Evolutionary conservation across 441 rosid species (phyloP).

Genomic region (Pelargonium fulgidum): DNA sequence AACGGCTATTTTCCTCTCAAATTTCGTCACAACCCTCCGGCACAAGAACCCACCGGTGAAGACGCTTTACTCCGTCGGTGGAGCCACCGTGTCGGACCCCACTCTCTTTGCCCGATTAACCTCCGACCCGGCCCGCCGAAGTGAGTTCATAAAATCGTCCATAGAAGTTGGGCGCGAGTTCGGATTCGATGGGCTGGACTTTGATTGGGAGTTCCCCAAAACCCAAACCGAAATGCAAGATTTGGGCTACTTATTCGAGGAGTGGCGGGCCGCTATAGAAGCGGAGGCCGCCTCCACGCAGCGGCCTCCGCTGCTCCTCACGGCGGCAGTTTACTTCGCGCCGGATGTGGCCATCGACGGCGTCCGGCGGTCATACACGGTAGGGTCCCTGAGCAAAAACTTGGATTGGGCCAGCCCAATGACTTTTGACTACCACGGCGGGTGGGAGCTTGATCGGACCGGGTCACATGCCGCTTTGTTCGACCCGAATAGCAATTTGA

Average conservation of each 20-base stretch:
- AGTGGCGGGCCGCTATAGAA: constrained; percentile 36
- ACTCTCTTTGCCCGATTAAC: constrained; percentile 29
- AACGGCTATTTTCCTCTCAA: constrained; percentile 17
- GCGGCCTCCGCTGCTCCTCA: constrained; percentile 35
- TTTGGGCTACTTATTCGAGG: constrained; percentile 28
- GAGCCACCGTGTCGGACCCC: constrained; percentile 25
- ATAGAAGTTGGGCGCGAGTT: constrained; percentile 35
- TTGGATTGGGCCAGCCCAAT: constrained; percentile 44
- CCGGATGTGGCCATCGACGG: constrained; percentile 26
- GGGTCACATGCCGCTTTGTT: constrained; percentile 47
- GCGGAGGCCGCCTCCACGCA: constrained; percentile 31
- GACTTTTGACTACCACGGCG: constrained; percentile 48
- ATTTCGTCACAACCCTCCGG: constrained; percentile 44
- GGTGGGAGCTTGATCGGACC: constrained; percentile 33
- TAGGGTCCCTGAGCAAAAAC: constrained; percentile 21
- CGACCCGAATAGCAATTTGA: constrained; percentile 40
- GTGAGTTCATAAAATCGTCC: constrained; percentile 35
- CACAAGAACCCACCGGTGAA: constrained; percentile 33
- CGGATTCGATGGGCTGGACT: constrained; percentile 50
- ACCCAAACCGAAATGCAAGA: constrained; percentile 31
- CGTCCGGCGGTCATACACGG: constrained; percentile 28
- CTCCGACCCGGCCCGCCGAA: constrained; percentile 26
- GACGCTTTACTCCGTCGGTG: constrained; percentile 46
- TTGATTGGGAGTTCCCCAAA: constrained; percentile 52
- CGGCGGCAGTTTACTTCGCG: constrained; percentile 50